These are phyloP conservation scores for Macrotyloma uniflorum DNA, from an alignment of 306 rosid genomes.

Conservation along the genomic window DNA sequence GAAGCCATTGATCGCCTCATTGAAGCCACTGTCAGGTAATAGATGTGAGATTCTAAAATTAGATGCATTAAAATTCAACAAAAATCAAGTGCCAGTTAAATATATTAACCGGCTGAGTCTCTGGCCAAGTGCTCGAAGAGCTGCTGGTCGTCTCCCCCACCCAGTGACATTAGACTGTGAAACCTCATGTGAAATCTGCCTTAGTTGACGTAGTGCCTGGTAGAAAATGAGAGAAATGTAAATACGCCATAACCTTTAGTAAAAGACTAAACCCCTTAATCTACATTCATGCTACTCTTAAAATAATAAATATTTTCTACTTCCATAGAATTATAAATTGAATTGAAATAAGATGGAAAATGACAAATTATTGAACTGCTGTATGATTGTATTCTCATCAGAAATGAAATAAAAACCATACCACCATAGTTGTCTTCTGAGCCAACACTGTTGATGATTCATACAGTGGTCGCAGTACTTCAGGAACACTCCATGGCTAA, in stretches of 20 bases:
- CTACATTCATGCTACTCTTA: background rate
- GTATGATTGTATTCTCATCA: background rate
- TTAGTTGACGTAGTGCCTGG: conserved; percentile 88
- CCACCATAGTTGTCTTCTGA: conserved; percentile 96
- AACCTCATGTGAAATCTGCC: conserved; percentile 94
- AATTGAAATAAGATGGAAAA: background rate
- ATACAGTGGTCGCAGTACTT: conserved; percentile 91
- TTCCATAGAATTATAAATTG: conserved; percentile 9
- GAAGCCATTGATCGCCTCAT: conserved; percentile 95
- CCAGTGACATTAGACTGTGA: conserved; percentile 91
- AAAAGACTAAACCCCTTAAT: background rate
- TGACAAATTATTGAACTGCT: background rate
- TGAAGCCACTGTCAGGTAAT: conserved; percentile 75
- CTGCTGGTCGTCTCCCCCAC: conserved; percentile 99
- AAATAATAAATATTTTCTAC: conserved; percentile 1
- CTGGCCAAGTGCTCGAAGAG: conserved; percentile 86
- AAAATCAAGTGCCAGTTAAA: conserved; percentile 9
- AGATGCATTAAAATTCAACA: background rate
- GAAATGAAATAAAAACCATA: conserved; percentile 45
- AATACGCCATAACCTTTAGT: background rate
- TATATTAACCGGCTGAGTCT: conserved; percentile 79
- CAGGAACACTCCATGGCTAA: conserved; percentile 98
- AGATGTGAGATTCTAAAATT: conserved; percentile 39
- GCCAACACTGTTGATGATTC: conserved; percentile 92
- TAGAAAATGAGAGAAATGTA: background rate